Evolutionary conservation across 2,329 filamentous ascomycete species (phyloP), one percentile per base, ranked within the genome.

Genomic region (Pseudocercospora vitis): DNA sequence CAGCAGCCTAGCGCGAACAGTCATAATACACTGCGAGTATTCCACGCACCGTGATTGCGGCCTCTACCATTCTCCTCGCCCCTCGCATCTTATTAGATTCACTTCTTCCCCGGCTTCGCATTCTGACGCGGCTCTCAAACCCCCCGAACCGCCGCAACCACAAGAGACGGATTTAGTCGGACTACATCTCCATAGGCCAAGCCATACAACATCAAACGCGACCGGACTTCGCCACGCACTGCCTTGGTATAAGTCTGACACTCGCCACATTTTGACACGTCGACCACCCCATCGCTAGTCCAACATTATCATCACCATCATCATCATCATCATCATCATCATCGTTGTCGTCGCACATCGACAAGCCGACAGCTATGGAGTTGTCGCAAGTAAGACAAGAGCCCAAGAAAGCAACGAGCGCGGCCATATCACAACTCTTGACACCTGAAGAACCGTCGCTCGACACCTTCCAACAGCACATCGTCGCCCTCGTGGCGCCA

Each of bases 391-490:
- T 46, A 45, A 46, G 48, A 37, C 40, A 51, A 52, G 52, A 56
- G 56, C 37, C 51, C 33, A 55, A 52, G 50, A 50, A 53, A 45
- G 23, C 50, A 24, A 55, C 52, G 48, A 44, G 24, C 33, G 47
- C 53, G 42, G 33, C 14, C 18, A 33, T 19, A 32, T 39, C 56
- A 31, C 59, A 61, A 48, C 44, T 61, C 29, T 50, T 60, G 44
- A 63, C 60, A 37, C 60, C 60, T 49, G 60, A 60, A 46, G 55
- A 60, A 52, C 28, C 46, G 45, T 16, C 48, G 48, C 29, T 33
- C 52, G 9, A 21, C 50, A 11, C 44, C 28, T 29, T 6, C 26
- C 26, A 16, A 35, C 6, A 11, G 7, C 7, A 45, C 18, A 23
- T n/a, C 11, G 21, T 26, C 21, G 18, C 19, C 7, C 23, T 21